These are phyloP conservation scores for Diaporthe citri DNA, from an alignment of 2,329 filamentous ascomycete species.

Conservation along the genomic window DNA sequence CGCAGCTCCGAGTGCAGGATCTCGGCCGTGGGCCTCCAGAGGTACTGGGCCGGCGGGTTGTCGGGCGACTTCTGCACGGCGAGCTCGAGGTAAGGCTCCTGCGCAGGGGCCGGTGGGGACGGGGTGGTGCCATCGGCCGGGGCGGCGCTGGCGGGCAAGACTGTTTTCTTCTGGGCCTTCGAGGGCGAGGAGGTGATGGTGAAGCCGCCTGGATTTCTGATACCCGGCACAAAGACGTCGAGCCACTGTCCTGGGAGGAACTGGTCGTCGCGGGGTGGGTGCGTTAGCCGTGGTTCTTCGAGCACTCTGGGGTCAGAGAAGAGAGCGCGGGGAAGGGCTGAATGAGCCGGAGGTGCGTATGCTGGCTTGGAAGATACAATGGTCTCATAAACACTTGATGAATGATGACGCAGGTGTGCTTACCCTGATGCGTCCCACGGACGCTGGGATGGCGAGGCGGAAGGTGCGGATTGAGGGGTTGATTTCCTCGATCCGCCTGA, in stretches of 20 bases:
- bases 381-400: background rate
- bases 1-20: conserved; percentile 71
- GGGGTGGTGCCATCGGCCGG: background rate
- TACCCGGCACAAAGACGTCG: conserved; percentile 80
- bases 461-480: conserved; percentile 79
- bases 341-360: background rate
- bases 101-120: background rate
- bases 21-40: conserved; percentile 71
- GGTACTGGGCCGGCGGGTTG: conserved; percentile 81
- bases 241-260: conserved; percentile 91
- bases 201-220: conserved; percentile 83
- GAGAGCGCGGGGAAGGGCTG: background rate
- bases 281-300: conserved; percentile 28
- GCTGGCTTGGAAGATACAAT: background rate
- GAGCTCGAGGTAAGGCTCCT: conserved; percentile 74
- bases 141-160: background rate
- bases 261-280: conserved; percentile 55
- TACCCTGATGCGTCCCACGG: conserved; percentile 62
- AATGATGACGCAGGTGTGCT: conserved; percentile 19
- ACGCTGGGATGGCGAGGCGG: conserved; percentile 68
- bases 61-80: conserved; percentile 79
- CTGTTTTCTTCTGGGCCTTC: conserved; percentile 51
- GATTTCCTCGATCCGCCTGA: conserved; percentile 72
- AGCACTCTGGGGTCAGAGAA: accelerated
- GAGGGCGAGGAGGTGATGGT: conserved; percentile 85